Conservation (phyloP, 306 rosid genomes). For the Prunus mira region DNA sequence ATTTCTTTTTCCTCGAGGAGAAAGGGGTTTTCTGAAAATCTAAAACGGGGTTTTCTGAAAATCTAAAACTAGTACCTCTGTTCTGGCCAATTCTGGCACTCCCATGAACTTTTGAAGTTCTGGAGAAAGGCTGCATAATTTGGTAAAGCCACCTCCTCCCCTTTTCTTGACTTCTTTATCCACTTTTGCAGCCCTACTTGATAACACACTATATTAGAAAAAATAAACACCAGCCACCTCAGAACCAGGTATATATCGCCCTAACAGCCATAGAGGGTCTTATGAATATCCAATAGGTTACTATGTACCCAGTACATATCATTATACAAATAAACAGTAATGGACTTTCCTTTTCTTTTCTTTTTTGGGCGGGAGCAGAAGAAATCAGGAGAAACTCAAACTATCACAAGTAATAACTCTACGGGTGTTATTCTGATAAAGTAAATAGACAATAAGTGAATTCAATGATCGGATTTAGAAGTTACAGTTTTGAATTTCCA, state of each 20-base stretch:
- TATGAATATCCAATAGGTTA: background rate
- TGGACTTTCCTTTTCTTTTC: background rate
- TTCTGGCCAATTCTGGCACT: constrained; percentile 37
- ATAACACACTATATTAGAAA: constrained; percentile 10
- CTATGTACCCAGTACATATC: background rate
- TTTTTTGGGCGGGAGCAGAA: background rate
- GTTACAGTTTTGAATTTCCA: background rate
- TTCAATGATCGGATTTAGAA: background rate
- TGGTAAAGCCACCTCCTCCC: constrained; percentile 34
- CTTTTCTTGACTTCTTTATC: constrained; percentile 27
- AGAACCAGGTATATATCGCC: background rate
- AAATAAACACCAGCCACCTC: background rate
- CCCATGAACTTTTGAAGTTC: constrained; percentile 38
- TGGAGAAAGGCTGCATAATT: constrained; percentile 40
- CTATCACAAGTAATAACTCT: background rate
- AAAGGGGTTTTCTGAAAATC: background rate
- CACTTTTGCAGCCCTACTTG: constrained; percentile 20
- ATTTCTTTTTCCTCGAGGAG: background rate
- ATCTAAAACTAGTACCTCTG: constrained; percentile 24
- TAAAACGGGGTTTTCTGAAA: background rate
- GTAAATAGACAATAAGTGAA: background rate
- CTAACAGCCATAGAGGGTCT: background rate
- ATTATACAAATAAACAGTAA: background rate
- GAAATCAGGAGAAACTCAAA: background rate
- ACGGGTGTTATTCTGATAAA: background rate